Base-by-base conservation (phyloP, 805 yeast genomes). In the Schizosaccharomyces japonicus region DNA sequence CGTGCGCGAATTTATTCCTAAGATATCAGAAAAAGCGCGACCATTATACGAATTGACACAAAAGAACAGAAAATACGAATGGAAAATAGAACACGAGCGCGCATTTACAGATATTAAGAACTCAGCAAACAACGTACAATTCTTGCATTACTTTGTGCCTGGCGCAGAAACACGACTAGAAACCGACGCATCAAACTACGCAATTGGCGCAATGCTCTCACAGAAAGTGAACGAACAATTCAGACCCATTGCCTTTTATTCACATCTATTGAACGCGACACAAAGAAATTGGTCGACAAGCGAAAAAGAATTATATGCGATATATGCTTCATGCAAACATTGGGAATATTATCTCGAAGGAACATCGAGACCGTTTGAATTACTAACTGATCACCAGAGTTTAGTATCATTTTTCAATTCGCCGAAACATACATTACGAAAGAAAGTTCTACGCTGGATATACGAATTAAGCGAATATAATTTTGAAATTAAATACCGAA, bases 281-380 rank as follows among this genome's bases (percentile, higher is more conserved):
- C 50, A 50, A 34, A 31, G 28, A 33, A 49, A 49, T 15, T 50
- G 49, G 23, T 39, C 51, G 19, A 46, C 42, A 6, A 44, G 49
- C 8, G 52, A 50, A n/a, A 50, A 50, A 23, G 52, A 50, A 28
- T 45, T 47, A n/a, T 49, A 8, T 11, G 40, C 40, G 7, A 34
- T 34, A 13, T 7, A 10, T 30, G 10, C 8, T 17, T 10, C 40
- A 10, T 34, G 8, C 15, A 34, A 8, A 17, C 8, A 13, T 8
- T 34, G 40, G 40, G 8, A 17, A 34, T 17, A 34, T 17, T 34
- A 10, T 17, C 15, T 34, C 17, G 8, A 10, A n/a, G 40, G 40
- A 11, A 10, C 10, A 10, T n/a, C 32, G 10, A 34, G 15, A 17
- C 40, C 40, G 17, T 13, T 34, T 13, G 15, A 13, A 8, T 10